Evolutionary conservation across 2,329 filamentous ascomycete species (phyloP), one percentile per base, ranked within the genome.

Genomic region (Curvularia verruculosa): DNA sequence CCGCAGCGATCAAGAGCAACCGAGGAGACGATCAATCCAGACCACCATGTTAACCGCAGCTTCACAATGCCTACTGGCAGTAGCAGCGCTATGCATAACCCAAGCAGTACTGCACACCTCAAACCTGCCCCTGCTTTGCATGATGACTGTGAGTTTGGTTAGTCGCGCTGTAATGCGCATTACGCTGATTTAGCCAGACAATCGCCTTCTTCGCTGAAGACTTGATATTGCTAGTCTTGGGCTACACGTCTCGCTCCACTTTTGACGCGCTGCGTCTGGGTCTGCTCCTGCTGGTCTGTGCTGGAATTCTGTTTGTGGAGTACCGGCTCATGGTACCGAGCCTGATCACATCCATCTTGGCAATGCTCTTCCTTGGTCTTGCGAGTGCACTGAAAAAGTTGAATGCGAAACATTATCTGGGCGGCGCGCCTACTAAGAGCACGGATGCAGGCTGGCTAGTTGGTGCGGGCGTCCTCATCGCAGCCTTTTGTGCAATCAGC

Each of bases 31-130:
- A 44, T 37, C 43, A 18, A n/a, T 54, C 28, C 56, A 47, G 50
- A 49, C 47, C 13, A 39, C 47, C 5, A 24, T 64, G 3, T n/a
- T 54, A 26, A 13, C 49, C 61, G 37, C 26, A 2, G 46, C 39
- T 5, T 56, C 60, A 10, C 49, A 49, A 5, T 56, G 53, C 47
- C 45, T 65, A 12, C 56, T 63, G 46, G 60, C 69, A 7, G 45
- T 66, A n/a, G 64, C 71, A 2, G 59, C 66, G n/a, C 52, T 67
- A 5, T 63, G 70, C 24, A 60, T 58, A 18, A 44, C 69, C 9
- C 72, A 75, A 49, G 68, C 72, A 5, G 52, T 73, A 8, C 39
- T 76, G 19, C 74, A 74, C 52, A 67, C 68, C 34, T 63, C 64
- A 18, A 74, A 76, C 46, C 29, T 75, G 2, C 59, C 73, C 2